These are phyloP conservation scores for Oryza australiensis DNA, from an alignment of 176 grass and related monocot species.

Conservation along the genomic window DNA sequence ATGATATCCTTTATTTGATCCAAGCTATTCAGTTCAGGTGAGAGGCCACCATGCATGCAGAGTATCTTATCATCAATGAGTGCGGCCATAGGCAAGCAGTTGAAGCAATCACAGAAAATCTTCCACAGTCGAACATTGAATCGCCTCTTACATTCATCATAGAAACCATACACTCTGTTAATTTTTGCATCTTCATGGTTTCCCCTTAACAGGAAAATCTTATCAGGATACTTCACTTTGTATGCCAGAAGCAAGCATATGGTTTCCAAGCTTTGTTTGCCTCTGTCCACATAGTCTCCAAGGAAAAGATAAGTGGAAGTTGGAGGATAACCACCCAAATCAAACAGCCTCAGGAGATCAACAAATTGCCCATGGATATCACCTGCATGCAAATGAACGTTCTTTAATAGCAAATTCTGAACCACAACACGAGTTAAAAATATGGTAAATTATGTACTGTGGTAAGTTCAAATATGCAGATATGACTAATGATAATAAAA, in stretches of 20 bases:
- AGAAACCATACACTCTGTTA: slow-evolving; percentile 82
- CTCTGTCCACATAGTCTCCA: slow-evolving; percentile 81
- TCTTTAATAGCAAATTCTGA: slow-evolving; percentile 32
- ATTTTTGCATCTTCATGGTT: slow-evolving; percentile 88
- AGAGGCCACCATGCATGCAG: slow-evolving; percentile 83
- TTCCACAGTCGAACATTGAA: slow-evolving; percentile 84
- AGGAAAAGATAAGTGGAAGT: slow-evolving; percentile 77
- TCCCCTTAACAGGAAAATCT: slow-evolving; percentile 68
- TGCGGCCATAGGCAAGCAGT: slow-evolving; percentile 74
- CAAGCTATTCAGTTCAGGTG: slow-evolving; percentile 68
- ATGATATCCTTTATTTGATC: slow-evolving; percentile 75
- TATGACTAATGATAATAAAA: slow-evolving; percentile 3
- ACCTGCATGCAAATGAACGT: slow-evolving; percentile 35
- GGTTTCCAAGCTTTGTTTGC: slow-evolving; percentile 80
- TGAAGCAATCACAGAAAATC: slow-evolving; percentile 86
- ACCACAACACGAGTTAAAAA: slow-evolving; percentile 38
- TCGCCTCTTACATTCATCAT: slow-evolving; percentile 84
- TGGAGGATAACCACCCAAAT: slow-evolving; percentile 77
- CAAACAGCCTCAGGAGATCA: slow-evolving; percentile 71
- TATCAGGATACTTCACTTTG: slow-evolving; percentile 79
- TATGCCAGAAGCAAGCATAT: slow-evolving; percentile 78
- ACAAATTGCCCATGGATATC: slow-evolving; percentile 81
- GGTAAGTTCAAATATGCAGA: slow-evolving; percentile 8
- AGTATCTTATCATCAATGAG: slow-evolving; percentile 70
- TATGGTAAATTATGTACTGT: background rate